These are phyloP conservation scores for Hypocrella siamensis DNA, from an alignment of 2,329 filamentous ascomycete genomes.

Conservation along the genomic window DNA sequence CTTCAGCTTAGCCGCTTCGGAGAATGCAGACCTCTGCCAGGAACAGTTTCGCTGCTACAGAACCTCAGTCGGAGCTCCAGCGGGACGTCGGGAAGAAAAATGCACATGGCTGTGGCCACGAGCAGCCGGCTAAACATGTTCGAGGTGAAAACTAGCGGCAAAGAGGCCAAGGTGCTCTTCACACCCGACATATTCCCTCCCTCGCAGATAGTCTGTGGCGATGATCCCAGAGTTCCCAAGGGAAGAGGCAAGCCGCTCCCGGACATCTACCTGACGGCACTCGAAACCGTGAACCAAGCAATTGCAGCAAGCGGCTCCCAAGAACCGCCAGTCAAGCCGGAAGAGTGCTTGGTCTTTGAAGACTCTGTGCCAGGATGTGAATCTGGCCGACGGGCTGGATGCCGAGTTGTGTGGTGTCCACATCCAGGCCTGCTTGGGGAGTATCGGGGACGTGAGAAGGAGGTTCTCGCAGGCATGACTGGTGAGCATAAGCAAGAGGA, in stretches of 20 bases:
- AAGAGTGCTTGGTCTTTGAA: slow-evolving; percentile 2
- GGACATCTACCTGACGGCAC: background rate
- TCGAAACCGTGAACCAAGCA: background rate
- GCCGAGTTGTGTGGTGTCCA: slow-evolving; percentile 1
- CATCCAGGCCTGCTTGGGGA: background rate
- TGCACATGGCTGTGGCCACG: slow-evolving; percentile 1
- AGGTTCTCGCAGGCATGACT: slow-evolving; percentile 5
- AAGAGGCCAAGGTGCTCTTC: background rate
- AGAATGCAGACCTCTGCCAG: background rate
- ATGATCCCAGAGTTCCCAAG: background rate
- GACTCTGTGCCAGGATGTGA: background rate
- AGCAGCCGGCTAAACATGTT: background rate
- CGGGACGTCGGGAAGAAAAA: background rate
- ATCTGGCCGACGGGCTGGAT: background rate
- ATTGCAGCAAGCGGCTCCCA: slow-evolving; percentile 21
- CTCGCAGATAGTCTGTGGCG: background rate
- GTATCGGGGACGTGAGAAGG: background rate
- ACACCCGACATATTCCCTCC: background rate
- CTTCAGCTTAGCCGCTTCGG: background rate
- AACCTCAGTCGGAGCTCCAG: background rate
- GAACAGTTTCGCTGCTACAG: background rate
- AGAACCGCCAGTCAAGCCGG: slow-evolving; percentile 1
- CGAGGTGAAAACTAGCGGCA: background rate
- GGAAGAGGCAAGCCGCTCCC: slow-evolving; percentile 1
- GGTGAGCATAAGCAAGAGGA: slow-evolving; percentile 9